Evolutionary conservation across 805 yeast genomes (phyloP), one percentile per base, ranked within the genome.

Genomic region (Wickerhamomyces xylosicus): DNA sequence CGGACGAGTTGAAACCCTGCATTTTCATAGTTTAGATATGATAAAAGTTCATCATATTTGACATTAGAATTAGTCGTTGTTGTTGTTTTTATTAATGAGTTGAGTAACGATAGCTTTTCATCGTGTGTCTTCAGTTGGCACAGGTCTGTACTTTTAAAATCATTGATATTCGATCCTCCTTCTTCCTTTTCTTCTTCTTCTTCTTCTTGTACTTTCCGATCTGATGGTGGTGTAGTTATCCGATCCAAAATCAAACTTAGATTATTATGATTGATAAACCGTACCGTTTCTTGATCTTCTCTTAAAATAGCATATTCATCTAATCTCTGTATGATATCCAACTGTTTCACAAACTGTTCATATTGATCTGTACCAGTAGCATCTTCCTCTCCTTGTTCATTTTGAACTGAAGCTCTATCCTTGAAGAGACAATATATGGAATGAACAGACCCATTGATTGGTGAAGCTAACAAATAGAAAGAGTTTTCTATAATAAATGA

Each of bases 1-100:
- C 60, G 58, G 2, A 66, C 58, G 20, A 77, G 54, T 3, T 44
- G 47, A 16, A 56, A 58, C n/a, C 61, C 60, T 2, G 77, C 64
- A 1, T 70, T 59, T 15, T 63, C 58, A 31, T 54, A 54, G n/a
- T 48, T 41, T n/a, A 64, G 33, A 9, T 51, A 33, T 2, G 38
- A 14, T 21, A 43, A 20, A n/a, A 52, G 35, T n/a, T 40, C 35
- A 4, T n/a, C 16, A n/a, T 43, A 33, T 17, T 29, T 19, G 5
- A n/a, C n/a, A n/a, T n/a, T n/a, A n/a, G 43, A 21, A 10, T 45
- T 44, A 8, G 36, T 11, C 3, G 43, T 34, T 14, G 15, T 20
- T 11, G 40, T 11, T 7, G 37, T 19, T 19, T 37, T 39, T 27
- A 31, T n/a, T 18, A 44, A 29, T 7, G 41, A 27, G 2, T 21